Conservation (phyloP, 225 moss, liverwort and hornwort species). For the Polytrichum commune region DNA sequence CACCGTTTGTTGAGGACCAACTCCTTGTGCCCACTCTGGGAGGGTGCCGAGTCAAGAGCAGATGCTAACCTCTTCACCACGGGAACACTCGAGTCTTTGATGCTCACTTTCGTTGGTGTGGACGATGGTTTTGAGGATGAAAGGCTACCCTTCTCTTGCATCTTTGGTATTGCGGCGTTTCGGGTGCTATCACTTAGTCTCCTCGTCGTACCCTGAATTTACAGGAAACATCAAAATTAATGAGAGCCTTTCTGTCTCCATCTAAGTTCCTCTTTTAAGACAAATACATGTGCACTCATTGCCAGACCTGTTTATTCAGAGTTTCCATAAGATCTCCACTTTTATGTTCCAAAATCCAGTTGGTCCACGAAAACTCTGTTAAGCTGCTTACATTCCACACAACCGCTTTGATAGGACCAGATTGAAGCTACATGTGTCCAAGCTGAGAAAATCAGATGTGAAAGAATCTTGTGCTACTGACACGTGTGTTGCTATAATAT, state of each 20-base stretch:
- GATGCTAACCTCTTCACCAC: conserved; percentile 31
- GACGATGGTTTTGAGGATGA: conserved; percentile 43
- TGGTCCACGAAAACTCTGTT: too few species aligned
- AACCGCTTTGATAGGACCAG: background rate
- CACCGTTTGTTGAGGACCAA: conserved; percentile 70
- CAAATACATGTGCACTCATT: too few species aligned
- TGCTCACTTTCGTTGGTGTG: conserved; percentile 30
- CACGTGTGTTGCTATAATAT: too few species aligned
- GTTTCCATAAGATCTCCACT: too few species aligned
- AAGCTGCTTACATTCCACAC: background rate
- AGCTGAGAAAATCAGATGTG: too few species aligned
- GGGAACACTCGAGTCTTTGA: conserved; percentile 34
- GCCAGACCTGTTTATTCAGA: too few species aligned
- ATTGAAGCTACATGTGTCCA: background rate
- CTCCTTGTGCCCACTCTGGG: conserved; percentile 30
- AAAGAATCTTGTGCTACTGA: too few species aligned
- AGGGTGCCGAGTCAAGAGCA: conserved; percentile 20
- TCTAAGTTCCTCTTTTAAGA: too few species aligned
- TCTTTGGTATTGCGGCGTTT: conserved; percentile 40
- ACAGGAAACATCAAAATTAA: background rate
- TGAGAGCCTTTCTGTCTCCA: too few species aligned
- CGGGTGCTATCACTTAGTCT: conserved; percentile 74
- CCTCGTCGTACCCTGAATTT: conserved; percentile 49
- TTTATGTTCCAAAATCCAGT: too few species aligned
- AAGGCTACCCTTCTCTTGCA: conserved; percentile 38